A percentile compares a stretch with the other conserved stretches of the same genome.
Evolutionary conservation across 768 basidiomycete species (phyloP).

Genomic region (Rhizopogon rudus): DNA sequence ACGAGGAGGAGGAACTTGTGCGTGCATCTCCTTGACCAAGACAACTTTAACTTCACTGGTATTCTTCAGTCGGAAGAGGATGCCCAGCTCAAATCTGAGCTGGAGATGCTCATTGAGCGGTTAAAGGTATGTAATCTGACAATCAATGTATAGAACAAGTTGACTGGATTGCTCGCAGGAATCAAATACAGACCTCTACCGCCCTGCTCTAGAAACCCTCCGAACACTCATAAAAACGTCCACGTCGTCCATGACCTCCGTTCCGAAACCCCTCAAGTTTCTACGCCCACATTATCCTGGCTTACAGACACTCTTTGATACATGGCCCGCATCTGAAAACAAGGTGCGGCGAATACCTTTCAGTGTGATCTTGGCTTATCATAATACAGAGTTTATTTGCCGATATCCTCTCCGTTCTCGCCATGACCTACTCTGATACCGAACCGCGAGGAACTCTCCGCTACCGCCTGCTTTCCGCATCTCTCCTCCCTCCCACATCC

Average conservation of each 20-base stretch:
- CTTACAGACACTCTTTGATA: slow-evolving; percentile 77
- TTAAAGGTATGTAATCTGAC: slow-evolving; percentile 59
- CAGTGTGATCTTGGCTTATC: neutral
- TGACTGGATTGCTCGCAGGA: slow-evolving; percentile 51
- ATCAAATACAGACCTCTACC: slow-evolving; percentile 77
- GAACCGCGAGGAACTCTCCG: slow-evolving; percentile 93
- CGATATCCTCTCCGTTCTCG: slow-evolving; percentile 95
- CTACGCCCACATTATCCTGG: slow-evolving; percentile 90
- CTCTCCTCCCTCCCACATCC: slow-evolving; percentile 58
- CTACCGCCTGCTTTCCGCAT: slow-evolving; percentile 82
- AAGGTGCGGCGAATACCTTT: slow-evolving; percentile 42
- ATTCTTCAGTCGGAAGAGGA: slow-evolving; percentile 85
- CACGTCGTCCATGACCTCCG: slow-evolving; percentile 98
- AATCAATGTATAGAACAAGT: slow-evolving; percentile 1
- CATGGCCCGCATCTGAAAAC: slow-evolving; percentile 74
- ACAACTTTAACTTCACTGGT: slow-evolving; percentile 3
- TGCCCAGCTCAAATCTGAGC: slow-evolving; percentile 83
- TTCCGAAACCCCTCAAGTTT: slow-evolving; percentile 98
- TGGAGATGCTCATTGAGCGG: slow-evolving; percentile 96
- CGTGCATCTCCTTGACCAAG: slow-evolving; percentile 27
- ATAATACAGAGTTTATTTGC: slow-evolving; percentile 78
- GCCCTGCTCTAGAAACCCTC: slow-evolving; percentile 89
- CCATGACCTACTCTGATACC: slow-evolving; percentile 99
- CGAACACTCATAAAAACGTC: slow-evolving; percentile 92
- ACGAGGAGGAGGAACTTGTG: slow-evolving; percentile 72